phyloP scores from a whole-genome alignment of 2,329 filamentous ascomycete genomes.

The Colletotrichum caudatum region DNA sequence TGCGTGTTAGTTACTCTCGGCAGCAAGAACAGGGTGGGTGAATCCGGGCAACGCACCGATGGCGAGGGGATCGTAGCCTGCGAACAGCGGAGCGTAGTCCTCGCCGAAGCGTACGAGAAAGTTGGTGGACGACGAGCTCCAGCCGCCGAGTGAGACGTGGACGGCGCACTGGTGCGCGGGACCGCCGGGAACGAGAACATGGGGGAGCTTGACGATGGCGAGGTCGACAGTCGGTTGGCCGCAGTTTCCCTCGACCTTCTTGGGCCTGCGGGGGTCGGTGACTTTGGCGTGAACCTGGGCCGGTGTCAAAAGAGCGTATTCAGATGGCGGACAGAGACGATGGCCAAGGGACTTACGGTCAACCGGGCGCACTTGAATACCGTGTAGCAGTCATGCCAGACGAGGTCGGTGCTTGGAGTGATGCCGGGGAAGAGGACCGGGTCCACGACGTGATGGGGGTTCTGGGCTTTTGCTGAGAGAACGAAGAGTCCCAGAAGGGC shows the following conservation, averaged over 20 bases:
- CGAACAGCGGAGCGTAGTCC: constrained; percentile 15
- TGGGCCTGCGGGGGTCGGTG: constrained; percentile 19
- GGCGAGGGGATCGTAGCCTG: constrained; percentile 22
- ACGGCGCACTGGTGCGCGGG: constrained; percentile 10
- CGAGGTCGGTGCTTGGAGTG: constrained; percentile 6
- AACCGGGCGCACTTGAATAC: constrained; percentile 26
- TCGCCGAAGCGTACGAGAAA: constrained; percentile 28
- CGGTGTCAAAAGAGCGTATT: neutral
- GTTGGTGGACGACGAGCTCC: constrained; percentile 30
- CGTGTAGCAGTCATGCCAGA: constrained; percentile 25
- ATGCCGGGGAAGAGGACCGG: constrained; percentile 1
- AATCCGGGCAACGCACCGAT: constrained; percentile 8
- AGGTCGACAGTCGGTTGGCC: constrained; percentile 19
- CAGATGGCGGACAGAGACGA: neutral
- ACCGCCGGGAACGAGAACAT: constrained; percentile 6
- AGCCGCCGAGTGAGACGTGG: constrained; percentile 23
- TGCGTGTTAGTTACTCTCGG: neutral
- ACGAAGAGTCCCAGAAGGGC: neutral
- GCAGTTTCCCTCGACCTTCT: constrained; percentile 16
- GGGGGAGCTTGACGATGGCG: constrained; percentile 28
- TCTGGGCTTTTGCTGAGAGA: constrained; percentile 10
- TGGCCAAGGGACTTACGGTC: neutral
- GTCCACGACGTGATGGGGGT: constrained; percentile 13
- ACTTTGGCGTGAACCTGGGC: constrained; percentile 20
- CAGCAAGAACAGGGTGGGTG: no score